phyloP scores from a whole-genome alignment of 805 yeast species.

The Candida silvatica region DNA sequence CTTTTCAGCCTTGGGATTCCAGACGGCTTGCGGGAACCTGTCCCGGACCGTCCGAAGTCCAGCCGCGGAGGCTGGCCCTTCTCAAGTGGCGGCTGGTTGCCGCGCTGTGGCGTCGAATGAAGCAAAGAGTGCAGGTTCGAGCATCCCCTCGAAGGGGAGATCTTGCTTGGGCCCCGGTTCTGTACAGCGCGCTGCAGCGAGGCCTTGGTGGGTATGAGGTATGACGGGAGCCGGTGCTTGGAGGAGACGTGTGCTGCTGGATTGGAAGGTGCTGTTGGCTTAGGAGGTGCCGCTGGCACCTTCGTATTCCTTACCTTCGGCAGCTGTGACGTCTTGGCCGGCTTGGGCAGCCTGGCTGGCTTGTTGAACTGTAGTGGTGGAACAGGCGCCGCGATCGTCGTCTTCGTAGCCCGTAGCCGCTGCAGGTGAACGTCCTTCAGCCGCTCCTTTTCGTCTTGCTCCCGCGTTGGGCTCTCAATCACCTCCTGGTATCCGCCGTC shows the following conservation, averaged over 20 bases:
- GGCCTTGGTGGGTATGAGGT: conserved; percentile 15
- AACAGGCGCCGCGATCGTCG: background rate
- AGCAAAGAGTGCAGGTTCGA: conserved; percentile 10
- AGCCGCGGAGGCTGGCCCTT: too few species aligned
- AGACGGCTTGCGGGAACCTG: too few species aligned
- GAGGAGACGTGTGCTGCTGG: background rate
- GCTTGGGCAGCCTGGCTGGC: background rate
- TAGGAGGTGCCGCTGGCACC: background rate
- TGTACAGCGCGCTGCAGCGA: conserved; percentile 7
- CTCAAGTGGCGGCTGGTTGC: background rate
- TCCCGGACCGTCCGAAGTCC: too few species aligned
- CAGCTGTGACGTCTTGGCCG: conserved; percentile 1
- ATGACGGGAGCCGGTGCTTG: conserved; percentile 11
- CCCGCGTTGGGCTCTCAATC: conserved; percentile 22
- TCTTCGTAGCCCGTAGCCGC: conserved; percentile 3
- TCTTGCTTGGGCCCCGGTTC: conserved; percentile 4
- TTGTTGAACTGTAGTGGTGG: conserved; percentile 1
- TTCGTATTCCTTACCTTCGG: background rate
- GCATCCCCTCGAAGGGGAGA: conserved; percentile 10
- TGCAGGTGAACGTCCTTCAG: conserved; percentile 15
- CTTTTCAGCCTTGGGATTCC: conserved; percentile 2
- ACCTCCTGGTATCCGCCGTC: conserved; percentile 21
- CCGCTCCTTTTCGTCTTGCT: conserved; percentile 15
- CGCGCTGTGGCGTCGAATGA: too few species aligned
- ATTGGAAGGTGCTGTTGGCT: conserved; percentile 5